A percentile compares a stretch with the other conserved stretches of the same genome.
phyloP scores from a whole-genome alignment of 306 rosid species.

The Calophaca sinica region DNA sequence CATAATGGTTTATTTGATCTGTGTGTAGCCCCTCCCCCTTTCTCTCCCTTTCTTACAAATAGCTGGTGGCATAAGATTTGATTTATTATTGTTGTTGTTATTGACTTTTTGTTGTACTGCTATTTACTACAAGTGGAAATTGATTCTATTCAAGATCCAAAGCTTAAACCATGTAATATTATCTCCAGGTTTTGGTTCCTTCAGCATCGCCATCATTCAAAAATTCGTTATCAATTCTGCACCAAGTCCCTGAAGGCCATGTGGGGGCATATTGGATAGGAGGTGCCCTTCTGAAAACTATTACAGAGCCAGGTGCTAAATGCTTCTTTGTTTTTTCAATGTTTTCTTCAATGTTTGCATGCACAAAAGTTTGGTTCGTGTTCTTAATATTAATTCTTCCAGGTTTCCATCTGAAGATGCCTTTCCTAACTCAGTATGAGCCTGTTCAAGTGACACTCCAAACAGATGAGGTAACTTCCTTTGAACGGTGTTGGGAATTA shows the following conservation, averaged over 20 bases:
- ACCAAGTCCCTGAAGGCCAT: conserved; percentile 99
- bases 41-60: no score
- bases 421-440: conserved; percentile 80
- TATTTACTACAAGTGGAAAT: conserved; percentile 10
- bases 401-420: conserved; percentile 94
- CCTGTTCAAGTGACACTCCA: conserved; percentile 95
- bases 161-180: conserved; percentile 32
- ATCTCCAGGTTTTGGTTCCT: conserved; percentile 65
- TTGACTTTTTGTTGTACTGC: not conserved
- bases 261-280: conserved; percentile 98
- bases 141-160: not conserved
- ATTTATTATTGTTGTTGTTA: not conserved
- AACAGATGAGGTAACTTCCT: conserved; percentile 73
- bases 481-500: not conserved
- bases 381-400: conserved; percentile 31
- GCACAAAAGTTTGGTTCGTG: conserved; percentile 8
- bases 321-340: conserved; percentile 4
- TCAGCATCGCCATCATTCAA: conserved; percentile 53
- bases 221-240: conserved; percentile 66
- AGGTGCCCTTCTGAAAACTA: conserved; percentile 85
- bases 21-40: not conserved
- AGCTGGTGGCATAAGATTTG: conserved; percentile 11
- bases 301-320: conserved; percentile 78
- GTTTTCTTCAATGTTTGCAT: conserved; percentile 9
- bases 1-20: not conserved